A percentile compares a stretch with the other conserved stretches of the same genome.
These are phyloP conservation scores for Trichoderma aggressivum DNA, from an alignment of 2,329 filamentous ascomycete genomes.

Conservation along the genomic window DNA sequence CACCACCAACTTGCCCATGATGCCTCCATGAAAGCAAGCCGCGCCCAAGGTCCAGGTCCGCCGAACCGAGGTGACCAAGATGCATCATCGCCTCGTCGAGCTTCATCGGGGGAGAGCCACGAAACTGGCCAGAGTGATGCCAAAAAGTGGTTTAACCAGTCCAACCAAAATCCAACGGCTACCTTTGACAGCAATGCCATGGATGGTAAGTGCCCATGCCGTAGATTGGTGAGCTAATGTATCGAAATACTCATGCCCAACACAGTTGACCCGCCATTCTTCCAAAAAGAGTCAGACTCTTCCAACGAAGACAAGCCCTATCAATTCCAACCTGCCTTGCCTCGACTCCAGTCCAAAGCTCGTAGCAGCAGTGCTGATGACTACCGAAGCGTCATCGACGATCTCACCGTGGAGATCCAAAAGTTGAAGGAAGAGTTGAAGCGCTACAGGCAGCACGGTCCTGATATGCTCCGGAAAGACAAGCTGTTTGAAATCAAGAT, in stretches of 20 bases:
- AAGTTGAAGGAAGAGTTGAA: conserved; percentile 70
- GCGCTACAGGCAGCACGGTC: conserved; percentile 65
- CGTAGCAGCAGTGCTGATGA: conserved; percentile 67
- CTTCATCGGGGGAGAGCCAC: conserved; percentile 50
- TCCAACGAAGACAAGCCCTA: conserved; percentile 45
- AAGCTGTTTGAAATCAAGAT: conserved; percentile 81
- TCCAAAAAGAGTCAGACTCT: conserved; percentile 50
- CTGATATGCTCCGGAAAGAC: conserved; percentile 66
- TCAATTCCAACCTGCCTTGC: conserved; percentile 25
- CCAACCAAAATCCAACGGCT: conserved; percentile 48
- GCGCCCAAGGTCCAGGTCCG: conserved; percentile 27
- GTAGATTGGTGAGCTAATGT: too few species aligned
- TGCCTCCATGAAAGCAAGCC: conserved; percentile 32
- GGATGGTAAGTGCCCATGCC: conserved; percentile 40
- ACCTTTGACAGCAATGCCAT: conserved; percentile 43
- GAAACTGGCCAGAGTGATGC: conserved; percentile 49
- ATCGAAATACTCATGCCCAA: conserved; percentile 16
- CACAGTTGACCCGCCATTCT: conserved; percentile 53
- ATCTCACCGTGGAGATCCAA: conserved; percentile 81
- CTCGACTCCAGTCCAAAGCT: conserved; percentile 33
- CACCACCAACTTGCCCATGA: conserved; percentile 46
- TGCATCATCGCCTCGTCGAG: conserved; percentile 28
- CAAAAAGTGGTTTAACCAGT: conserved; percentile 53
- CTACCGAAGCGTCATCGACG: conserved; percentile 80
- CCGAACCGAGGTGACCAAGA: conserved; percentile 22